Conservation (phyloP, 148 eudicot genomes). For the Simmondsia chinensis region DNA sequence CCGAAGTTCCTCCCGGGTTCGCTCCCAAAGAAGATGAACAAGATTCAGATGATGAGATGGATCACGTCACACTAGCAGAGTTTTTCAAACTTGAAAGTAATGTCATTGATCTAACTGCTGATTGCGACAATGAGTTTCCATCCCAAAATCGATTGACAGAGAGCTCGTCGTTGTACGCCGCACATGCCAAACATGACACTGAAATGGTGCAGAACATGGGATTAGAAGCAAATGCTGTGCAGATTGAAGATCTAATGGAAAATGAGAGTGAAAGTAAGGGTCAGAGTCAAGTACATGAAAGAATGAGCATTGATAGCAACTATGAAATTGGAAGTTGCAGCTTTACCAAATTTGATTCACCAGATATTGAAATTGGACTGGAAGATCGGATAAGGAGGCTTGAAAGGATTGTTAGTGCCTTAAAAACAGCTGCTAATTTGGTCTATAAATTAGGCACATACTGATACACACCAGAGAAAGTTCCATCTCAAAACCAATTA, state of each 20-base stretch:
- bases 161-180: too few species aligned
- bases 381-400: conserved; percentile 5
- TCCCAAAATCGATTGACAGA: too few species aligned
- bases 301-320: not conserved
- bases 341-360: not conserved
- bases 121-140: too few species aligned
- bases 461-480: conserved; percentile 5
- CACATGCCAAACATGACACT: too few species aligned
- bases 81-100: conserved; percentile 1
- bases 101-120: too few species aligned
- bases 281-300: too few species aligned
- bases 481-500: not conserved
- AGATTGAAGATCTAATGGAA: too few species aligned
- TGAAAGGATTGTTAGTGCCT: conserved; percentile 5
- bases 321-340: not conserved
- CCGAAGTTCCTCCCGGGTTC: conserved; percentile 7
- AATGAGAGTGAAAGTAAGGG: too few species aligned
- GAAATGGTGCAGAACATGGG: too few species aligned
- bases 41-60: conserved; percentile 4
- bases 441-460: conserved; percentile 3
- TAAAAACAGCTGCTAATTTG: not conserved
- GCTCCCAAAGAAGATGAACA: not conserved
- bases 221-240: too few species aligned
- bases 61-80: too few species aligned
- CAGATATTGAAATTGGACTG: not conserved